Base-by-base conservation (phyloP, 352 stramenopile genomes). In the Pythium myriotylum region DNA sequence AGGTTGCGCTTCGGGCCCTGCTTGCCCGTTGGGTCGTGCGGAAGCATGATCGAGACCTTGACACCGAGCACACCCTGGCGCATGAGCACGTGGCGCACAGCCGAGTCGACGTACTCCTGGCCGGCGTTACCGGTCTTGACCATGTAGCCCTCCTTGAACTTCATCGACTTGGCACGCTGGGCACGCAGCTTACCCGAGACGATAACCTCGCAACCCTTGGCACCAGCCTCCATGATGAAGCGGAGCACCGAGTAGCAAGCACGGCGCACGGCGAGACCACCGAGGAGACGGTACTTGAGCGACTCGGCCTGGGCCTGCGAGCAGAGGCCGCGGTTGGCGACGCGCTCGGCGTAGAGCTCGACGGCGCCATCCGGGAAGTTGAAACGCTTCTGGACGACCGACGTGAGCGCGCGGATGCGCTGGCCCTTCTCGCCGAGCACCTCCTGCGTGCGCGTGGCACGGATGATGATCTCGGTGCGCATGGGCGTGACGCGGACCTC, bases 141-240 rank as follows among this genome's bases (percentile, higher is more conserved):
- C 97, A 99, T 99, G 93, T 99, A 99, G 47, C 98, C 98, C 68
- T 99, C 97, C 73, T 98, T 97, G 86, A 99, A 99, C 86, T 99
- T 99, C 97, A 99, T 99, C 49, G 92, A 91, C 92, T 99, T 99
- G 73, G 98, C 98, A 97, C 98, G 95, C 84, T 99, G 97, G 57
- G 96, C 97, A 66, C 97, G 95, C 56, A 99, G 90, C 90, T 99
- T 99, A 72, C 98, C 98, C 59, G 96, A 98, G 41, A 99, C 97
- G 68, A 99, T 98, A 52, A 99, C 97, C 80, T 99, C 97, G 63
- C 95, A 97, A 51, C 98, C 98, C 93, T 99, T 99, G 70, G 98
- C 98, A 48, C 94, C 97, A 22, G 96, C 96, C 81, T 99, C 97
- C 97, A 99, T 99, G 63, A 99, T 93, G 85, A 99, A 99, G 72